Evolutionary conservation across 441 rosid genomes (phyloP).

Genomic region (Syzygium syzygioides): DNA sequence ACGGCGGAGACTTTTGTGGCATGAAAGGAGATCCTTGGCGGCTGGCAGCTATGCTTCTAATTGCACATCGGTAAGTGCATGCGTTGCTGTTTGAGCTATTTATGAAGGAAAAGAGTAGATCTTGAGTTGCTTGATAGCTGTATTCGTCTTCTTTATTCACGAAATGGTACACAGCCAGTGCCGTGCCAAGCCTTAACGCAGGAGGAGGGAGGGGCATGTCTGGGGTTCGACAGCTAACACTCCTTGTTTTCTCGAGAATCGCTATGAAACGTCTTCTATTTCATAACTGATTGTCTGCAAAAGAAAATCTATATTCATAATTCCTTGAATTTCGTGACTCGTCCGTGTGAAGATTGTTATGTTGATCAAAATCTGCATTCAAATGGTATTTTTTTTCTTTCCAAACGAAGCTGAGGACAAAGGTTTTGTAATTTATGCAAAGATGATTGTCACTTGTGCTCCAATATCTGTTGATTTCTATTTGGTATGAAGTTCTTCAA

Average conservation of each 20-base stretch:
- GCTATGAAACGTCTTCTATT: not conserved
- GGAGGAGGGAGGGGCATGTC: not conserved
- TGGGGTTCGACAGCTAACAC: not conserved
- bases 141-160: not conserved
- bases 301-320: not conserved
- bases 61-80: slow-evolving; percentile 42
- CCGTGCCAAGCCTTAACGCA: not conserved
- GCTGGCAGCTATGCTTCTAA: slow-evolving; percentile 15
- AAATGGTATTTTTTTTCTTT: not conserved
- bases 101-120: not conserved
- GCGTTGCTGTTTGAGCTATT: not conserved
- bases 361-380: not conserved
- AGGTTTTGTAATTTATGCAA: not conserved
- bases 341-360: not conserved
- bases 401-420: not conserved
- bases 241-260: not conserved
- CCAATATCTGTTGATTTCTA: not conserved
- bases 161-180: not conserved
- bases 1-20: slow-evolving; percentile 57
- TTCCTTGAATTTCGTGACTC: not conserved
- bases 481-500: not conserved
- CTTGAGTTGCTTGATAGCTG: not conserved
- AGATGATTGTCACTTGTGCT: not conserved
- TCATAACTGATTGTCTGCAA: not conserved
- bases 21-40: slow-evolving; percentile 44